Conservation (phyloP, 23 red algal genomes). For the Porphyridium purpureum region DNA sequence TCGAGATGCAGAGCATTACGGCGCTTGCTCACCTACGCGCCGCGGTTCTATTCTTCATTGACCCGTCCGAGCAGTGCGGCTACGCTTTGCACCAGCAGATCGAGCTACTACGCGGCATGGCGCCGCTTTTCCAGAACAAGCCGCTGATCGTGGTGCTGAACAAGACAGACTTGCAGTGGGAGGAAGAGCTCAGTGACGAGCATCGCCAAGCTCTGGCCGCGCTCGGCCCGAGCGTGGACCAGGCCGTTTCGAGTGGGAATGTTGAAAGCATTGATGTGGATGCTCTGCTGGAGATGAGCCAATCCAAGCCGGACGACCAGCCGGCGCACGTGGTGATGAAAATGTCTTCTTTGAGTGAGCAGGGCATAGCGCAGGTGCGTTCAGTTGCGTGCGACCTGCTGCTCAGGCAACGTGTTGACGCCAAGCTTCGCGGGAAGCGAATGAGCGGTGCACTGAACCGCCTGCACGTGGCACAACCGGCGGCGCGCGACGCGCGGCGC, state of each 20-base stretch:
- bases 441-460: constrained; percentile 50
- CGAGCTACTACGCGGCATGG: constrained; percentile 46
- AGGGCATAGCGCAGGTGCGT: constrained; percentile 43
- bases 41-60: constrained; percentile 82
- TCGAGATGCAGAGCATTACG: constrained; percentile 98
- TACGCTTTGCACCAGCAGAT: constrained; percentile 74
- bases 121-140: constrained; percentile 81
- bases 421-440: constrained; percentile 35
- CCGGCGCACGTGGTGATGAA: constrained; percentile 22
- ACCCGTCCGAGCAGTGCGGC: constrained; percentile 92
- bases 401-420: constrained; percentile 46
- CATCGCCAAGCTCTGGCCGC: constrained; percentile 13
- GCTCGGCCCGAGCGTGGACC: constrained; percentile 9
- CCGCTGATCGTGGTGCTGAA: constrained; percentile 77
- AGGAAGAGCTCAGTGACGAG: constrained; percentile 31
- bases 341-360: constrained; percentile 51
- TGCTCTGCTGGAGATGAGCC: not conserved
- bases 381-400: constrained; percentile 78
- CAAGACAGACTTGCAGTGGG: constrained; percentile 91
- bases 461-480: constrained; percentile 74
- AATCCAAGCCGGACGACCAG: too few species aligned
- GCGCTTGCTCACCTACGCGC: constrained; percentile 87
- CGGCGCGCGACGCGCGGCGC: constrained; percentile 4
- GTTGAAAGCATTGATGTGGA: not conserved
- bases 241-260: not conserved